Base-by-base conservation (phyloP, 805 yeast genomes). In the Wickerhamiella qilinensis region DNA sequence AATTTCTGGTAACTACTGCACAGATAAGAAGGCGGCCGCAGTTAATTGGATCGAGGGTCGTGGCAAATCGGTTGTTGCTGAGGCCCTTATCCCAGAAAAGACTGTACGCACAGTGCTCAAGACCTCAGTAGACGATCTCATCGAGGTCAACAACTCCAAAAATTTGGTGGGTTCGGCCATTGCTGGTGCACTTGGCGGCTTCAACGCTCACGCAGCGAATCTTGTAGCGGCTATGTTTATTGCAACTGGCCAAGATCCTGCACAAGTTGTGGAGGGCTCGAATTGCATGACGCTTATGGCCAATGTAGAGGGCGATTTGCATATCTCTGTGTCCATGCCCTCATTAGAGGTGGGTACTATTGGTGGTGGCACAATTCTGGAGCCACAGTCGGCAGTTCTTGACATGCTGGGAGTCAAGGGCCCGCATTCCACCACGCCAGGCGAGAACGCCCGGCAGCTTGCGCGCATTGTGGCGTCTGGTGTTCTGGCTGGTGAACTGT, bases 191-290 rank as follows among this genome's bases (percentile, higher is more conserved):
- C 71, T 91, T 49, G 99, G 99, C 56, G 99, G 99, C 1, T 86
- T 82, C 64, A 91, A 91, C 56, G 98, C 98, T 0, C 99, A 91
- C 51, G 97, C 98, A 38, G 93, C 98, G 35, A 91, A 91, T 58
- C 63, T 91, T 49, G 88, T 91, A 27, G 93, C 98, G 27, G 97
- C 98, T 9, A 77, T 91, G 20, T 91, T 63, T 58, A 64, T 91
- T 46, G 99, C 99, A 3, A 73, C 94, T 42, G 99, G 99, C 41
- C 99, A 91, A 66, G 99, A 91, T 62, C 98, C 99, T n/a, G 98
- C 98, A 1, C 98, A 91, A 64, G 91, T 91, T 55, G 96, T 91
- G 38, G 99, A 88, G 64, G 77, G 93, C 43, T 84, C 96, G 24
- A 88, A 86, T 62, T 91, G 99, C 77, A 88, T 91, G 43, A 91